Evolutionary conservation across 2,329 filamentous ascomycete genomes (phyloP).

Genomic region (Cercospora sesami): DNA sequence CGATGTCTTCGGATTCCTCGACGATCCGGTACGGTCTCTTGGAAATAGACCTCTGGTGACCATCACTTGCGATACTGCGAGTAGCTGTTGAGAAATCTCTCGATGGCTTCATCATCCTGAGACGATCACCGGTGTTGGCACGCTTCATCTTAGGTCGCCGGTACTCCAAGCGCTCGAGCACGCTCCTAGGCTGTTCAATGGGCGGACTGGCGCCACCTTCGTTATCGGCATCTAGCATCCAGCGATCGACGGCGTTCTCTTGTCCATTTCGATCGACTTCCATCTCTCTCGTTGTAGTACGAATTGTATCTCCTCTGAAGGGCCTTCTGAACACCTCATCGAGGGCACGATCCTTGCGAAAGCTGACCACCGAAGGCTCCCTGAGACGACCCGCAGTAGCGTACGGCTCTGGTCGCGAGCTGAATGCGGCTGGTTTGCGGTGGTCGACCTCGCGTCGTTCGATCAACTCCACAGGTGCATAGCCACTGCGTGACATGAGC

Average conservation of each 20-base stretch:
- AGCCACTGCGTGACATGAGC: constrained; percentile 71
- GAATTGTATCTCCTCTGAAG: constrained; percentile 61
- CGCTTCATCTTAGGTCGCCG: constrained; percentile 55
- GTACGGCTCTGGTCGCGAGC: constrained; percentile 58
- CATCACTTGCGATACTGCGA: constrained; percentile 59
- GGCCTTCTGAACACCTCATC: constrained; percentile 83
- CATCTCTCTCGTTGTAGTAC: constrained; percentile 52
- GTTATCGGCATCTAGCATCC: constrained; percentile 73
- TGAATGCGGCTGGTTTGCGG: constrained; percentile 37
- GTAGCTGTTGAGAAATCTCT: constrained; percentile 54
- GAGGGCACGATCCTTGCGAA: constrained; percentile 83
- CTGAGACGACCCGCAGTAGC: constrained; percentile 61
- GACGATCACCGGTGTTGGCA: constrained; percentile 46
- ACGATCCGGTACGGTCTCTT: constrained; percentile 47
- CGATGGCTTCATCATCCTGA: constrained; percentile 29
- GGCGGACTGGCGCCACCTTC: constrained; percentile 58
- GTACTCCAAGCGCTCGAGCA: constrained; percentile 59
- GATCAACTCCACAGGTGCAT: constrained; percentile 83
- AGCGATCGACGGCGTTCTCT: constrained; percentile 78
- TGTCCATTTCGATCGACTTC: constrained; percentile 65
- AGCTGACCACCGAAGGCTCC: constrained; percentile 84
- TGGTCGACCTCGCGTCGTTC: constrained; percentile 56
- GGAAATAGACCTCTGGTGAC: constrained; percentile 46
- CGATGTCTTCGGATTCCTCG: constrained; percentile 46
- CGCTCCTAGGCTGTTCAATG: constrained; percentile 60